Evolutionary conservation across 148 eudicot genomes (phyloP).

Genomic region (Fagopyrum tataricum): DNA sequence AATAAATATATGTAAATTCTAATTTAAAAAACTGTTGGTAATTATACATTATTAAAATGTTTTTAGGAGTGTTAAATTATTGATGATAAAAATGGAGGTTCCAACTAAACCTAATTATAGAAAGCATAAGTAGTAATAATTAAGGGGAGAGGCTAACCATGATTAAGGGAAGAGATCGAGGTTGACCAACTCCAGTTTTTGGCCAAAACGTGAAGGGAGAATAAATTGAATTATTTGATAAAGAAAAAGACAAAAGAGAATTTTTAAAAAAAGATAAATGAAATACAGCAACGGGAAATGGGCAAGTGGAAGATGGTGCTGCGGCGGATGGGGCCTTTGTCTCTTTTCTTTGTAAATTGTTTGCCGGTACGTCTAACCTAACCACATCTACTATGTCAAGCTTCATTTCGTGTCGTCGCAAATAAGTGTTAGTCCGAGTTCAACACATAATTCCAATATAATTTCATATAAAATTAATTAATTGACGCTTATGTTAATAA

Average conservation of each 20-base stretch:
- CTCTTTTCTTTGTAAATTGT: constrained; percentile 2
- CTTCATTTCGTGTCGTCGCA: too few relatives aligned
- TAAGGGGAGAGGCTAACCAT: constrained; percentile 1
- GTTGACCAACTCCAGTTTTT: constrained; percentile 12
- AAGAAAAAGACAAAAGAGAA: neutral
- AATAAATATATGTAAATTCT: too few relatives aligned
- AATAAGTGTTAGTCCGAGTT: too few relatives aligned
- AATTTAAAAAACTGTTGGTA: too few relatives aligned
- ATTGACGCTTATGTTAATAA: too few relatives aligned
- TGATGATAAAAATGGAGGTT: too few relatives aligned
- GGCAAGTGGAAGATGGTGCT: constrained; percentile 13
- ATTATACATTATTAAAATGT: too few relatives aligned
- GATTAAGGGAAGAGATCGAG: neutral
- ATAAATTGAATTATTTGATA: neutral
- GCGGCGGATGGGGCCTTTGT: constrained; percentile 9
- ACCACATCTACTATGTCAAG: neutral
- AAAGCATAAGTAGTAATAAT: neutral
- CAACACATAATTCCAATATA: too few relatives aligned
- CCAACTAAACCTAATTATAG: too few relatives aligned
- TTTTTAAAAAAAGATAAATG: neutral
- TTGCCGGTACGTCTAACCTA: neutral
- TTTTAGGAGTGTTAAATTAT: too few relatives aligned
- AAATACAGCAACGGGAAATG: neutral
- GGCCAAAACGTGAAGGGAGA: constrained; percentile 4
- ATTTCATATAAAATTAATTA: too few relatives aligned